These are phyloP conservation scores for Coprinopsis sp. DNA, from an alignment of 768 basidiomycete genomes.

Conservation along the genomic window DNA sequence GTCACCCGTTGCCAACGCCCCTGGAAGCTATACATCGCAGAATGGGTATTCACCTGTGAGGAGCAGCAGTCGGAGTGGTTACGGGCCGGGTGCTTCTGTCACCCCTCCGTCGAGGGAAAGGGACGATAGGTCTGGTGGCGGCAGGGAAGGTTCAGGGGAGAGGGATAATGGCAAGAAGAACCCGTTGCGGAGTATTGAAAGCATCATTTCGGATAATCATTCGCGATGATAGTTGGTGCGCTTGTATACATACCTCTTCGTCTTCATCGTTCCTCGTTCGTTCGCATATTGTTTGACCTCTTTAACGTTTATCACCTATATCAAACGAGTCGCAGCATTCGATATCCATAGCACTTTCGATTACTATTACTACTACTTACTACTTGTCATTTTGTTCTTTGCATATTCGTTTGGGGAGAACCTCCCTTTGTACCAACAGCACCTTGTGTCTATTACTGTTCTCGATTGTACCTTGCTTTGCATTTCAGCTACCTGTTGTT, in stretches of 20 bases:
- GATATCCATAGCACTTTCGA: constrained; percentile 1
- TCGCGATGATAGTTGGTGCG: constrained; percentile 1
- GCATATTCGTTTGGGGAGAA: constrained; percentile 14
- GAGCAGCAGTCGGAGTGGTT: constrained; percentile 27
- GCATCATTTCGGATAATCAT: constrained; percentile 57
- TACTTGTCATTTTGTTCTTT: neutral
- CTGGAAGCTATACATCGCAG: neutral
- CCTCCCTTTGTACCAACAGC: constrained; percentile 14
- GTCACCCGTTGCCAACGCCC: constrained; percentile 9
- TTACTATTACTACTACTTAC: constrained; percentile 1
- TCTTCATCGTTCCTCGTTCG: constrained; percentile 1
- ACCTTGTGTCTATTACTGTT: constrained; percentile 14
- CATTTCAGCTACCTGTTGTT: constrained; percentile 4
- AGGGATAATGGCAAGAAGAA: constrained; percentile 48
- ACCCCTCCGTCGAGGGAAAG: constrained; percentile 17
- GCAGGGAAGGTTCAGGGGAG: constrained; percentile 11
- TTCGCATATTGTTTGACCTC: neutral
- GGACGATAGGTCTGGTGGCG: constrained; percentile 17
- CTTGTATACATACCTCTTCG: constrained; percentile 7
- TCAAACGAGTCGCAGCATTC: neutral
- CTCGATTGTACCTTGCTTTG: constrained; percentile 12
- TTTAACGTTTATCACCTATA: neutral
- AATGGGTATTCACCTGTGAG: neutral
- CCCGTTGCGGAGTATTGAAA: constrained; percentile 63
- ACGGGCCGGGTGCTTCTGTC: constrained; percentile 18